Base-by-base conservation (phyloP, 108 stramenopile genomes). In the Cyclotella atomus region DNA sequence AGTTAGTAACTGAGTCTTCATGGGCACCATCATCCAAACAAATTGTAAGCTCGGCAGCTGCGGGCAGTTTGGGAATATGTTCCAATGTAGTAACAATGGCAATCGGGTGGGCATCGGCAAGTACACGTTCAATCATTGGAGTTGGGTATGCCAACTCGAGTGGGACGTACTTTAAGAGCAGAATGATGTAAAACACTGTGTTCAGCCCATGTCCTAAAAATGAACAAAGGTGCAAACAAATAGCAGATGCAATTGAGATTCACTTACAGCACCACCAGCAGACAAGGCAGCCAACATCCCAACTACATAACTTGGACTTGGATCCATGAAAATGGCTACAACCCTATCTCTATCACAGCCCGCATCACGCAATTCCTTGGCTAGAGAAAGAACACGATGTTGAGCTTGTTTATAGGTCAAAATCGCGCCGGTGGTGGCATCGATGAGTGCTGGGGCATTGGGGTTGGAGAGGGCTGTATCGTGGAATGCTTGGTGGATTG, bases 131-230 rank as follows among this genome's bases (percentile, higher is more conserved):
- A 56, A 92, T 68, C 60, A 92, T 66, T 16, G 69, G 76, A 28
- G 79, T 87, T 30, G 91, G 91, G 60, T 92, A 92, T n/a, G 81
- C 91, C 53, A 88, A 53, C 43, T 90, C 91, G 19, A 92, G 62
- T 15, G 89, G 88, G 82, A 89, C 85, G 81, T 90, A 92, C 19
- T 79, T n/a, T n/a, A n/a, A n/a, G n/a, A 33, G 15, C 8, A 15
- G 16, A 71, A 1, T 35, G 35, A 20, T 33, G 34, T 12, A 41
- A 36, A 56, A 75, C n/a, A 33, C 9, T 19, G n/a, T 47, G 7
- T 16, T 12, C 3, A 56, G 3, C 30, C 8, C 16, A 34, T 44
- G 14, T n/a, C 17, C 20, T 25, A 21, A 41, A n/a, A n/a, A 9
- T 12, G 41, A 27, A 1, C 6, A 52, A 15, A 1, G 1, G 56